These are phyloP conservation scores for Suillus plorans DNA, from an alignment of 768 basidiomycete genomes.

Conservation along the genomic window DNA sequence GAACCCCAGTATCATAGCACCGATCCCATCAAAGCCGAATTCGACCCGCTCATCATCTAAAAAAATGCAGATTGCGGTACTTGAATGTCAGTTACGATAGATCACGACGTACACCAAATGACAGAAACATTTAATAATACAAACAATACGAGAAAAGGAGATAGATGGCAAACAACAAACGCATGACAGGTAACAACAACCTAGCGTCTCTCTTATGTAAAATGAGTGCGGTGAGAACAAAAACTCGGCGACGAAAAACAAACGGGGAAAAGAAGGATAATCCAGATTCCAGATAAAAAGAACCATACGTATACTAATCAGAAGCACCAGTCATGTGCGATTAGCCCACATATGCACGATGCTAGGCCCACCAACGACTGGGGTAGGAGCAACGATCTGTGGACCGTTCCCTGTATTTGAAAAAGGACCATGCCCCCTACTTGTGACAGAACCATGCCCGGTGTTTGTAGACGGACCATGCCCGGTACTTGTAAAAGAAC, in stretches of 20 bases:
- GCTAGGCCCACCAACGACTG: constrained; percentile 34
- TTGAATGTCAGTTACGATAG: background rate
- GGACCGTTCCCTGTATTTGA: constrained; percentile 15
- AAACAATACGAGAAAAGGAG: constrained; percentile 11
- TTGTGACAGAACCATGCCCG: constrained; percentile 18
- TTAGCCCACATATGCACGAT: constrained; percentile 34
- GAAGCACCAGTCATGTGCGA: constrained; percentile 25
- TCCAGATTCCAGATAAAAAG: constrained; percentile 9
- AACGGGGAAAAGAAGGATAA: constrained; percentile 1
- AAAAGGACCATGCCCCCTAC: constrained; percentile 13
- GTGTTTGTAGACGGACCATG: constrained; percentile 13
- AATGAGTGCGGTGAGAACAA: background rate
- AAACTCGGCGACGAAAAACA: background rate
- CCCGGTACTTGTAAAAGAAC: constrained; percentile 16
- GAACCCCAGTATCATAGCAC: background rate
- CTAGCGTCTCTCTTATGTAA: background rate
- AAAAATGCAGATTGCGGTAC: background rate
- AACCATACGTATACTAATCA: background rate
- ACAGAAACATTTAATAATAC: constrained; percentile 25
- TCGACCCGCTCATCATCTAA: background rate
- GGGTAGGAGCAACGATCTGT: constrained; percentile 34
- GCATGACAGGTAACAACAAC: constrained; percentile 7
- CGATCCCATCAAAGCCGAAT: background rate
- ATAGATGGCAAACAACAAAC: constrained; percentile 13
- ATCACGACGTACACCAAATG: constrained; percentile 7